Conservation (phyloP, 2,329 filamentous ascomycete species). For the Pseudogymnoascus sp. region DNA sequence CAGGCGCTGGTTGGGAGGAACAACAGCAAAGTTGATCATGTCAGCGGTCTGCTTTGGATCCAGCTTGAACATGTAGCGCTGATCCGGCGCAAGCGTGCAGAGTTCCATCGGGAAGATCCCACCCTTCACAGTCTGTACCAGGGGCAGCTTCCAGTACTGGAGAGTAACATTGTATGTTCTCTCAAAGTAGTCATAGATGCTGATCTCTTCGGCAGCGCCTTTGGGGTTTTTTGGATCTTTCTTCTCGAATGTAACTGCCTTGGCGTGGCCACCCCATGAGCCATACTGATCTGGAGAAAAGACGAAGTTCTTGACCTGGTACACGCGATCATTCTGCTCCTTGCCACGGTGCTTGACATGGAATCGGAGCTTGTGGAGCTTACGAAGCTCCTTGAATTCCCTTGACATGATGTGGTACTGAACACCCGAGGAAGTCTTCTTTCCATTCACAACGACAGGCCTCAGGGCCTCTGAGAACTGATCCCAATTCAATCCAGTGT, state of each 20-base stretch:
- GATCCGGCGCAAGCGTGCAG: constrained; percentile 43
- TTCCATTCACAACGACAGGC: constrained; percentile 14
- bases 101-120: constrained; percentile 56
- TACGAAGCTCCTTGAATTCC: constrained; percentile 46
- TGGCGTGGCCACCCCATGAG: constrained; percentile 39
- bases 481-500: constrained; percentile 18
- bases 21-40: constrained; percentile 94
- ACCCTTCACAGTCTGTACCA: constrained; percentile 48
- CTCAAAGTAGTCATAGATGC: constrained; percentile 47
- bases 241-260: constrained; percentile 48
- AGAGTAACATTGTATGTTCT: constrained; percentile 47
- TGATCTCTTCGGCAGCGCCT: constrained; percentile 24
- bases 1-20: constrained; percentile 61
- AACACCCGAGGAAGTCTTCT: constrained; percentile 20
- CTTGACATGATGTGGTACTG: constrained; percentile 32
- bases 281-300: constrained; percentile 35
- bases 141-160: constrained; percentile 40
- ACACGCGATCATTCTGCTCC: constrained; percentile 38
- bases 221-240: constrained; percentile 36
- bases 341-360: constrained; percentile 46
- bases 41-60: constrained; percentile 51
- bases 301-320: constrained; percentile 44
- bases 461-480: constrained; percentile 20
- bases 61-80: constrained; percentile 57
- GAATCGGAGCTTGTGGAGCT: constrained; percentile 49